Evolutionary conservation across 208 protist genomes (phyloP), one percentile per base, ranked within the genome.

Genomic region (Trypanosoma scelopori): DNA sequence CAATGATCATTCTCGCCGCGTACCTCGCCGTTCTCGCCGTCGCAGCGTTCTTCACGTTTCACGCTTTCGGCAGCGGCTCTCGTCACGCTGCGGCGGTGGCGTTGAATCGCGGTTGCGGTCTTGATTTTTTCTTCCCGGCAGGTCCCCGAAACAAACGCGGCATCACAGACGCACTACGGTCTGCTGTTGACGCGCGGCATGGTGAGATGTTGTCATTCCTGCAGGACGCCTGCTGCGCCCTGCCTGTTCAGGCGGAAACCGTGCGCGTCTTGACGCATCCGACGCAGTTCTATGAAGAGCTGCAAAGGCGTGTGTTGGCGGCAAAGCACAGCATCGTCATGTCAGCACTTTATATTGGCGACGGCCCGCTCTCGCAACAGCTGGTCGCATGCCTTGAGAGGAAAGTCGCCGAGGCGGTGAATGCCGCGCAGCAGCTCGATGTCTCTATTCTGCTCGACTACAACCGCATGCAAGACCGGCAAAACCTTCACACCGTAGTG

Each of bases 301-400:
- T 96, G 18, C 74, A 81, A 47, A 16, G 16, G 20, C 55, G 69
- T 18, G 79, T 96, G 22, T 55, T 45, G 51, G 61, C 64, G 5
- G 71, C 88, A 6, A 30, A 79, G 57, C 65, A 52, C 46, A 76
- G 78, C 42, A 84, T 96, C 30, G 65, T 91, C n/a, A 78, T 96
- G 20, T 90, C 84, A 5, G 87, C 87, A 7, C 76, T 96, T 0
- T 96, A 96, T 76, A 72, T 96, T n/a, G 88, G 91, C 47, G 82
- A 88, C 32, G 86, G 86, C 16, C 74, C 74, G 47, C 81, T 89
- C 20, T 83, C 84, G 1, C 27, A 47, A 32, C 58, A 72, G 25
- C 78, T 96, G 27, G 69, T 92, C 6, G 69, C 46, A 18, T 81
- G 72, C 49, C 42, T 93, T 41, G 74, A 84, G 58, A 59, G 86